Evolutionary conservation across 2,329 filamentous ascomycete species (phyloP), one percentile per base, ranked within the genome.

Genomic region (Pseudocercospora musae): DNA sequence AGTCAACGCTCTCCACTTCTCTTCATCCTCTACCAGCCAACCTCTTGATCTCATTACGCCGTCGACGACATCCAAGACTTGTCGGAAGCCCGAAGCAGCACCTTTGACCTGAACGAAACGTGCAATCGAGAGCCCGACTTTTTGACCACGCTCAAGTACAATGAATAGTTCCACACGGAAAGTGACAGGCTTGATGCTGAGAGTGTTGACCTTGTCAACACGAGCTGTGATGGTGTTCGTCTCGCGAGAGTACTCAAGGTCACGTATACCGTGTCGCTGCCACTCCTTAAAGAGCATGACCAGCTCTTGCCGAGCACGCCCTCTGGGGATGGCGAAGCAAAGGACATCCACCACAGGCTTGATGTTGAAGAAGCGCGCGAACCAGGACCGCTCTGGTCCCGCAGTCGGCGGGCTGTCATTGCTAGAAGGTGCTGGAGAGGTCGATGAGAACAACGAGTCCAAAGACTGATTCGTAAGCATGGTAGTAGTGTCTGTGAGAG

Each of bases 101-200:
- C 94, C 95, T 62, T 88, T 88, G 73, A 95, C 92, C 73, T 97
- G 93, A 1, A 90, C 94, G 75, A 97, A 91, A 37, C 48, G 89
- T 29, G 91, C 87, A 67, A 97, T 87, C 74, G 89, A 90, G 58
- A 97, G 83, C 8, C 88, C 88, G 50, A 86, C 87, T 66, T 87
- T 88, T 70, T 86, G 88, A 53, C 91, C 91, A 72, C 95, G 90
- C 78, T 96, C 91, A 65, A 96, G 89, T 40, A 96, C 89, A 1
- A 89, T 92, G 79, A 96, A 96, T 64, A 97, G 84, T 75, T 97
- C 92, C 40, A 88, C 87, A 15, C 91, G 89, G 76, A 98, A 93
- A 13, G 89, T 84, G n/a, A 97, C 92, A 59, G 92, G 89, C 73
- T 93, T 95, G 73, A 97, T 85, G 66, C 89, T 84, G 57, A 96